These are phyloP conservation scores for Crataegus laevigata DNA, from an alignment of 306 rosid species.

Conservation along the genomic window DNA sequence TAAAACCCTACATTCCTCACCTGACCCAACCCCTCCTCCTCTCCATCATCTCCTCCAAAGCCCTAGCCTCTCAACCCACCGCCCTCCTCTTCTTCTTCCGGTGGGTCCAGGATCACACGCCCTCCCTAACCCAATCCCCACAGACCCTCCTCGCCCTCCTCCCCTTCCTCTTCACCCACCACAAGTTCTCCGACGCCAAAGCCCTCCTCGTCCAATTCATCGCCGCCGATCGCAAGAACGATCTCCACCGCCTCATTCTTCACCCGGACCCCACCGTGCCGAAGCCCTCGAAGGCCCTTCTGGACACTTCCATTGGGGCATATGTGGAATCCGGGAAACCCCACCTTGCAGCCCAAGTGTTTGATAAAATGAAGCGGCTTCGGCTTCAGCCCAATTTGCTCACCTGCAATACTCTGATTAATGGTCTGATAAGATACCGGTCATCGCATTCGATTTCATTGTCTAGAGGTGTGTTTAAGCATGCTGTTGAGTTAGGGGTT, in stretches of 20 bases:
- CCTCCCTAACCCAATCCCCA: slow-evolving; percentile 42
- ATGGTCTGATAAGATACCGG: slow-evolving; percentile 40
- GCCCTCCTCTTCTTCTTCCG: slow-evolving; percentile 52
- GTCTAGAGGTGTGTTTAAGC: slow-evolving; percentile 33
- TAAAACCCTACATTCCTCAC: slow-evolving; percentile 34
- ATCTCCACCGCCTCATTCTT: slow-evolving; percentile 47
- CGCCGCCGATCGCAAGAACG: slow-evolving; percentile 48
- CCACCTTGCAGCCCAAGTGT: slow-evolving; percentile 52
- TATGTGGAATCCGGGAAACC: slow-evolving; percentile 47
- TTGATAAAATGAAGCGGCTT: slow-evolving; percentile 58
- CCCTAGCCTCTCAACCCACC: slow-evolving; percentile 33
- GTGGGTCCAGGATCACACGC: slow-evolving; percentile 42
- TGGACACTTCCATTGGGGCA: slow-evolving; percentile 66
- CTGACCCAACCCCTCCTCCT: slow-evolving; percentile 39
- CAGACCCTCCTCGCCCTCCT: slow-evolving; percentile 52
- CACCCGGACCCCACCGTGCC: slow-evolving; percentile 26
- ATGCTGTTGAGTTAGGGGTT: slow-evolving; percentile 41
- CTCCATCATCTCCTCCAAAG: slow-evolving; percentile 45
- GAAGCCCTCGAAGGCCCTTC: slow-evolving; percentile 26
- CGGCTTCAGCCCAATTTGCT: slow-evolving; percentile 43
- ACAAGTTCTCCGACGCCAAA: slow-evolving; percentile 56
- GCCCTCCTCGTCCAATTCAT: slow-evolving; percentile 58
- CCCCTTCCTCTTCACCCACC: slow-evolving; percentile 50
- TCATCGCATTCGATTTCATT: slow-evolving; percentile 34
- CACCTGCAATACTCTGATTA: slow-evolving; percentile 65